Evolutionary conservation across 139 green algal species (phyloP).

Genomic region (Helicosporidium sp.): DNA sequence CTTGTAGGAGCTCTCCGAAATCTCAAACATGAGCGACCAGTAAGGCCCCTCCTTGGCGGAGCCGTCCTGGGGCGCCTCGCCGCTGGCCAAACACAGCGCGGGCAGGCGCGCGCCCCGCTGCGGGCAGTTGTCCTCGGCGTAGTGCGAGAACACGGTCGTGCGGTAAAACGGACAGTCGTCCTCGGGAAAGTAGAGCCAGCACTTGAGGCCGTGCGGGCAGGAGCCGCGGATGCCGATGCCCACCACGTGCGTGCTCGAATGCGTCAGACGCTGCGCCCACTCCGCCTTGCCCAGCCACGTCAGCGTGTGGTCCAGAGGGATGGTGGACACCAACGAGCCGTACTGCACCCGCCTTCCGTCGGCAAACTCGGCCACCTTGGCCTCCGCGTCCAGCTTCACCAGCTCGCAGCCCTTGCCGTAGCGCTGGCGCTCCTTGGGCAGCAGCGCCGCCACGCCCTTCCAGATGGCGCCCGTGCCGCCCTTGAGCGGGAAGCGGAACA

Average conservation of each 20-base stretch:
- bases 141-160: constrained; percentile 75
- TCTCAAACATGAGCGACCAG: constrained; percentile 88
- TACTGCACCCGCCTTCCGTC: constrained; percentile 28
- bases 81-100: constrained; percentile 51
- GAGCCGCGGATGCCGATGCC: constrained; percentile 42
- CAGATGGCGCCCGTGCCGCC: constrained; percentile 77
- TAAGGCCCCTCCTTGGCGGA: constrained; percentile 38
- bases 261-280: constrained; percentile 45
- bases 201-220: constrained; percentile 66
- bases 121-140: constrained; percentile 63
- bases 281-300: constrained; percentile 40
- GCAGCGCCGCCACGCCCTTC: constrained; percentile 58
- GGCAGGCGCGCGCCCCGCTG: constrained; percentile 28
- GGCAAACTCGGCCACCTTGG: constrained; percentile 26
- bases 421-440: constrained; percentile 48
- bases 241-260: constrained; percentile 66
- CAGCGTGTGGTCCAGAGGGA: constrained; percentile 61
- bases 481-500: constrained; percentile 67
- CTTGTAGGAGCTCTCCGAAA: constrained; percentile 53
- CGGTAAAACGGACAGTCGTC: constrained; percentile 79
- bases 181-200: constrained; percentile 86
- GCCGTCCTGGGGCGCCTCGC: constrained; percentile 7
- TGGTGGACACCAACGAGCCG: constrained; percentile 49
- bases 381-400: constrained; percentile 47
- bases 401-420: constrained; percentile 35